These are phyloP conservation scores for Platanthera guangdongensis DNA, from an alignment of 106 monocot genomes.

Conservation along the genomic window DNA sequence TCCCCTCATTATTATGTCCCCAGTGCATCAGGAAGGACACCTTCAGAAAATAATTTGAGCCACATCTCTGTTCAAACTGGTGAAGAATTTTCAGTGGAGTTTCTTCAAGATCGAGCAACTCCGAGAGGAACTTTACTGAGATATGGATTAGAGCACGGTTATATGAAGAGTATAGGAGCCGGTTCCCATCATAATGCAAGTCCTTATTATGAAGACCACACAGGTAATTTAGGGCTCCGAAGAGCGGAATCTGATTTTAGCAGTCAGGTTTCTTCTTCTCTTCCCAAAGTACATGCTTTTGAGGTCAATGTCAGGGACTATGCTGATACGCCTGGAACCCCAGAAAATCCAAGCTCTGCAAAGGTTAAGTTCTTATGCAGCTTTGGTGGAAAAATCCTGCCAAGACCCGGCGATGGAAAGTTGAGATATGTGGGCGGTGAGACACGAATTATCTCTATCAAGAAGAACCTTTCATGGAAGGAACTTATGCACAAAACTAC, in stretches of 20 bases:
- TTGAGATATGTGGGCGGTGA: constrained; percentile 93
- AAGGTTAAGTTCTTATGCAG: constrained; percentile 91
- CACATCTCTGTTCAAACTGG: constrained; percentile 61
- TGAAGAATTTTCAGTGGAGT: constrained; percentile 55
- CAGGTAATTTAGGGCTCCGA: constrained; percentile 19
- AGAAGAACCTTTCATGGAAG: constrained; percentile 39
- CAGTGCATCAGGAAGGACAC: constrained; percentile 4
- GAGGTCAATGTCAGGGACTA: constrained; percentile 7
- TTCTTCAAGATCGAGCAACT: constrained; percentile 47
- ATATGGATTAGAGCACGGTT: constrained; percentile 10
- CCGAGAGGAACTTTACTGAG: constrained; percentile 14
- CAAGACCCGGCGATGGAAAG: constrained; percentile 83
- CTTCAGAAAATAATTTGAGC: constrained; percentile 20
- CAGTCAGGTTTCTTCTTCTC: constrained; percentile 23
- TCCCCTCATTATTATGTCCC: constrained; percentile 9
- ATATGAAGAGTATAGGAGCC: constrained; percentile 16
- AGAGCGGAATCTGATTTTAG: constrained; percentile 37
- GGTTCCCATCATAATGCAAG: constrained; percentile 14
- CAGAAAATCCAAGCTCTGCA: constrained; percentile 25
- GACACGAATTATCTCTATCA: constrained; percentile 60
- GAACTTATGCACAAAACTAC: constrained; percentile 68
- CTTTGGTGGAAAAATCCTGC: constrained; percentile 93
- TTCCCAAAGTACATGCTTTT: constrained; percentile 7
- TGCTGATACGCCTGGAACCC: constrained; percentile 11
- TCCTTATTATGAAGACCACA: constrained; percentile 30